phyloP scores from a whole-genome alignment of 768 basidiomycete species.

The Pisolithus albus region DNA sequence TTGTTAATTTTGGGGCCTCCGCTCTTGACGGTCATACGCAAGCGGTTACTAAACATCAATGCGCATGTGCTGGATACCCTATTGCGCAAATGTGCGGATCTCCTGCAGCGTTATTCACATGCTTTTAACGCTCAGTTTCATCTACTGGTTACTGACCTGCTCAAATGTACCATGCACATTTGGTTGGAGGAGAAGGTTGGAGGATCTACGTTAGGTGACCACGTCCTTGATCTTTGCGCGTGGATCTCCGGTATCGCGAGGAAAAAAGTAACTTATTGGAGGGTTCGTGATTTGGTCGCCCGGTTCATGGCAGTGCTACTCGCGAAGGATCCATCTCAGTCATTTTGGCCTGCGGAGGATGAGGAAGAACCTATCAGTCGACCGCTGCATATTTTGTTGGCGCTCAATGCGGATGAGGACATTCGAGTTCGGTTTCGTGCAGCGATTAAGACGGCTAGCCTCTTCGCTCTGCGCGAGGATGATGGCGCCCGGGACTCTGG shows the following conservation, averaged over 20 bases:
- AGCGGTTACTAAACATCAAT: constrained; percentile 48
- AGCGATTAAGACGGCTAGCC: constrained; percentile 49
- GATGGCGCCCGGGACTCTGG: constrained; percentile 24
- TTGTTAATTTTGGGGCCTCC: constrained; percentile 55
- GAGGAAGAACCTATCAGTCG: constrained; percentile 25
- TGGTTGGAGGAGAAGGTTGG: constrained; percentile 41
- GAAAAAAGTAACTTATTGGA: constrained; percentile 53
- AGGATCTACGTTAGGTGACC: constrained; percentile 32
- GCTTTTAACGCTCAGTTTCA: constrained; percentile 47
- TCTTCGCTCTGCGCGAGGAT: constrained; percentile 41
- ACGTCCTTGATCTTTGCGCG: constrained; percentile 42
- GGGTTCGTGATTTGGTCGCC: constrained; percentile 54
- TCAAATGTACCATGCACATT: constrained; percentile 55
- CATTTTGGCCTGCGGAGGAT: constrained; percentile 36
- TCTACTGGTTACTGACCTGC: constrained; percentile 48
- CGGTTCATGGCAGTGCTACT: constrained; percentile 66
- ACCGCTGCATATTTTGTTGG: constrained; percentile 45
- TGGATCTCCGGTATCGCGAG: constrained; percentile 44
- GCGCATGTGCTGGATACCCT: constrained; percentile 45
- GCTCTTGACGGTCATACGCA: constrained; percentile 49
- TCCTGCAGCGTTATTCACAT: constrained; percentile 51
- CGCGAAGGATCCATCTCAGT: constrained; percentile 45
- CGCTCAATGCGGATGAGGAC: constrained; percentile 61
- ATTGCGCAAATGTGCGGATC: constrained; percentile 44
- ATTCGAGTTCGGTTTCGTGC: constrained; percentile 79